Evolutionary conservation across 2,329 filamentous ascomycete species (phyloP).

Genomic region (Aureobasidium sp.): DNA sequence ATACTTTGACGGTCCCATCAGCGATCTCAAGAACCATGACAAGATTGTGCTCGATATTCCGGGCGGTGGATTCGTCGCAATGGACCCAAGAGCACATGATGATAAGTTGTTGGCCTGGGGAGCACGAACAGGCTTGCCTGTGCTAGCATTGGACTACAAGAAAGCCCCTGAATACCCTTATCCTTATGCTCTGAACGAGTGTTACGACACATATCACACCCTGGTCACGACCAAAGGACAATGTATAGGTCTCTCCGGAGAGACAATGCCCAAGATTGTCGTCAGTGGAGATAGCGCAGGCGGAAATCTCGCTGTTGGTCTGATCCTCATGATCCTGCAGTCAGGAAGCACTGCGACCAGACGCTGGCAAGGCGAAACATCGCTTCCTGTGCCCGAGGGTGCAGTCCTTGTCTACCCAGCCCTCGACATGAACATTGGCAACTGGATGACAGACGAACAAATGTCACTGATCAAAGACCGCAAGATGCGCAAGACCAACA

Average conservation of each 20-base stretch:
- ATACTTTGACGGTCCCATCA: constrained; percentile 84
- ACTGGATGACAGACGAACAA: constrained; percentile 98
- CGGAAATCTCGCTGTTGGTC: constrained; percentile 70
- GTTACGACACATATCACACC: constrained; percentile 74
- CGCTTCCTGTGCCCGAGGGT: constrained; percentile 68
- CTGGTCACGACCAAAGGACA: constrained; percentile 64
- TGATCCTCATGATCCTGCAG: constrained; percentile 84
- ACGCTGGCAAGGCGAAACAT: constrained; percentile 47
- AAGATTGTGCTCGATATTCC: constrained; percentile 83
- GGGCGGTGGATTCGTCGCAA: constrained; percentile 91
- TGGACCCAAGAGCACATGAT: constrained; percentile 90
- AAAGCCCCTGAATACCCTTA: constrained; percentile 82
- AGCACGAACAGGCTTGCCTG: constrained; percentile 74
- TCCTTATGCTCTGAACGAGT: constrained; percentile 78
- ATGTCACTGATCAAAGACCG: constrained; percentile 89
- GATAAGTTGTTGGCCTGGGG: constrained; percentile 93
- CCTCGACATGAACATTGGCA: constrained; percentile 93
- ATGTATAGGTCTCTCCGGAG: constrained; percentile 66
- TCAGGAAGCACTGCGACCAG: constrained; percentile 36
- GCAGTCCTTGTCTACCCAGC: constrained; percentile 82
- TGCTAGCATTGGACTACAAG: constrained; percentile 84
- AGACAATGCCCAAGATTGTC: constrained; percentile 57
- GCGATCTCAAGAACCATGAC: constrained; percentile 65
- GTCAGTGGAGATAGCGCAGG: constrained; percentile 75
- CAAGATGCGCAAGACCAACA: constrained; percentile 67